Evolutionary conservation across 257 asterid species (phyloP).

Genomic region (Thymus mandschuricus): DNA sequence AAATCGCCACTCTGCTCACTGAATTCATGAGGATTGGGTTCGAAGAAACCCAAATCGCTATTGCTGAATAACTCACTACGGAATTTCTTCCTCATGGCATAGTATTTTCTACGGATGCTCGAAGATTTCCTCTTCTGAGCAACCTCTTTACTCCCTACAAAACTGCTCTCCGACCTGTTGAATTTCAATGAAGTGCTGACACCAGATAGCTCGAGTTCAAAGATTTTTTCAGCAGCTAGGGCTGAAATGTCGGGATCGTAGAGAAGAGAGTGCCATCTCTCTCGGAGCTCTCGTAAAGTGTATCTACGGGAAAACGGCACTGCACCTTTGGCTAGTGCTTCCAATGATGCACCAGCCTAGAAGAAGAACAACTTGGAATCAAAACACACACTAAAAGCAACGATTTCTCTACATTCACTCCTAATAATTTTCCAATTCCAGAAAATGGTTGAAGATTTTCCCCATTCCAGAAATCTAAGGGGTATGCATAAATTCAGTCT

Average conservation of each 20-base stretch:
- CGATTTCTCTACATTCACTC: constrained; percentile 11
- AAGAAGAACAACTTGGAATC: constrained; percentile 23
- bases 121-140: constrained; percentile 66
- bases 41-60: constrained; percentile 60
- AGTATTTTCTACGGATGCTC: constrained; percentile 72
- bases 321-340: constrained; percentile 96
- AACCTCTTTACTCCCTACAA: constrained; percentile 51
- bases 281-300: constrained; percentile 67
- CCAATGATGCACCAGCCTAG: constrained; percentile 89
- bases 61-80: constrained; percentile 63
- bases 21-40: constrained; percentile 50
- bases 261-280: constrained; percentile 87
- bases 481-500: background rate
- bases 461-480: background rate
- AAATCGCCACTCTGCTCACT: constrained; percentile 54
- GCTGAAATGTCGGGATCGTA: constrained; percentile 77
- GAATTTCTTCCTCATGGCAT: constrained; percentile 74
- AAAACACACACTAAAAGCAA: constrained; percentile 15
- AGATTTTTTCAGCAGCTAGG: constrained; percentile 66
- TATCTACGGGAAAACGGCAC: constrained; percentile 82
- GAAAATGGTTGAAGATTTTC: background rate
- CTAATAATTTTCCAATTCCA: constrained; percentile 1
- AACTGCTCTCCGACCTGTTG: constrained; percentile 51
- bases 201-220: constrained; percentile 85
- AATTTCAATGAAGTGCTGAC: constrained; percentile 53